Evolutionary conservation across 2,329 filamentous ascomycete species (phyloP).

Genomic region (Colletotrichum theobromicola): DNA sequence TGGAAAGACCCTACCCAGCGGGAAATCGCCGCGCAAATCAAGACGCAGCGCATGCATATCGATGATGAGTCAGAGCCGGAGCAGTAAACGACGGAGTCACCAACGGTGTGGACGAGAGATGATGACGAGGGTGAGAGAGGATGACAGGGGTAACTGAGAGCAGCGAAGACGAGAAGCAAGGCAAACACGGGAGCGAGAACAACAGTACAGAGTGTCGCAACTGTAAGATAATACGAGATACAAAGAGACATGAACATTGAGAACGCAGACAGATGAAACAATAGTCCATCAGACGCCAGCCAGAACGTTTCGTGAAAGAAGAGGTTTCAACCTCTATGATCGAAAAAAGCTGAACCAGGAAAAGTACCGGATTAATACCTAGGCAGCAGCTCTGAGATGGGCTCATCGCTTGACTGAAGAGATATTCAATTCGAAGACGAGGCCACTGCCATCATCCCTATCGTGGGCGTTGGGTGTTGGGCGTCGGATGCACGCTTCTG

Average conservation of each 20-base stretch:
- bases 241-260: rapidly evolving
- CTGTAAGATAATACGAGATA: neutral
- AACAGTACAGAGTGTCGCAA: neutral
- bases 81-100: neutral
- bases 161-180: neutral
- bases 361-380: no score
- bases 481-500: neutral
- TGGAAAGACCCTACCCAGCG: neutral
- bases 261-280: neutral
- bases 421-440: rapidly evolving
- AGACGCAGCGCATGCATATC: neutral
- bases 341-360: no score
- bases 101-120: no score
- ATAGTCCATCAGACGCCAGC: neutral
- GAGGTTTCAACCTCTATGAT: no score
- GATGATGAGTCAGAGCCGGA: neutral
- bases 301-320: neutral
- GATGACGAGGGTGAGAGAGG: no score
- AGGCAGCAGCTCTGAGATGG: no score
- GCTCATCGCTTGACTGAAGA: rapidly evolving
- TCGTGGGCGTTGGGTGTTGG: neutral
- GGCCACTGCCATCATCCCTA: neutral
- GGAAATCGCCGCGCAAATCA: rapidly evolving
- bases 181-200: rapidly evolving
- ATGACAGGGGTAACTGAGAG: neutral